A percentile compares a stretch with the other conserved stretches of the same genome.
phyloP scores from a whole-genome alignment of 2,329 filamentous ascomycete species.

The Botrytis sinoallii region DNA sequence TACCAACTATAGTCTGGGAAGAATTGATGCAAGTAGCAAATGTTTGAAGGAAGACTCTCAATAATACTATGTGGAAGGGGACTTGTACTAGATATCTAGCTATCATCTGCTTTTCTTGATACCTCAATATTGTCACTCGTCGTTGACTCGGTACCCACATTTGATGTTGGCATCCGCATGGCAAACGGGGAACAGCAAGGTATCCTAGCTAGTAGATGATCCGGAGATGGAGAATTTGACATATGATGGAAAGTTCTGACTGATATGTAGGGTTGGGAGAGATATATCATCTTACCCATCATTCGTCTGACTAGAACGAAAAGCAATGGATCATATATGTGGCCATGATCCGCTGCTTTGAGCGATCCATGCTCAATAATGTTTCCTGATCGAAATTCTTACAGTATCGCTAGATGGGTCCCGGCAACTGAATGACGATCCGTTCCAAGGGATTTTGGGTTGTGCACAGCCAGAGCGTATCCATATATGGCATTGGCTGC shows the following conservation, averaged over 20 bases:
- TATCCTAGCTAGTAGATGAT: background rate
- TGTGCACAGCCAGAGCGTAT: background rate
- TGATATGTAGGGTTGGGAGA: background rate
- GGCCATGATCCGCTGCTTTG: background rate
- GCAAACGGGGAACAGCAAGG: constrained; percentile 6
- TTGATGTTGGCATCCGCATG: constrained; percentile 1
- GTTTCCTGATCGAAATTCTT: background rate
- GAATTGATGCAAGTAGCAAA: background rate
- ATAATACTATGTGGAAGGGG: background rate
- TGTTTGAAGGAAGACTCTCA: background rate
- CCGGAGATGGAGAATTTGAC: background rate
- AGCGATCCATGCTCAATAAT: background rate
- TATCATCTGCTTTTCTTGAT: background rate
- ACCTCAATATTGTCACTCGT: background rate
- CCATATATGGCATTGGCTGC: background rate
- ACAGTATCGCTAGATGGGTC: background rate
- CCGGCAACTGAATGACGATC: background rate
- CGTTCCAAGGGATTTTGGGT: background rate
- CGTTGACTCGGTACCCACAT: constrained; percentile 5
- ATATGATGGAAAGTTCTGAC: background rate
- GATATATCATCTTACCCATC: background rate
- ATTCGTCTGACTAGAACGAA: background rate
- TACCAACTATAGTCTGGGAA: background rate
- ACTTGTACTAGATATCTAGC: background rate
- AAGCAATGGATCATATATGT: background rate